phyloP scores from a whole-genome alignment of 352 stramenopile genomes.

The Phytophthora pseudosyringae region DNA sequence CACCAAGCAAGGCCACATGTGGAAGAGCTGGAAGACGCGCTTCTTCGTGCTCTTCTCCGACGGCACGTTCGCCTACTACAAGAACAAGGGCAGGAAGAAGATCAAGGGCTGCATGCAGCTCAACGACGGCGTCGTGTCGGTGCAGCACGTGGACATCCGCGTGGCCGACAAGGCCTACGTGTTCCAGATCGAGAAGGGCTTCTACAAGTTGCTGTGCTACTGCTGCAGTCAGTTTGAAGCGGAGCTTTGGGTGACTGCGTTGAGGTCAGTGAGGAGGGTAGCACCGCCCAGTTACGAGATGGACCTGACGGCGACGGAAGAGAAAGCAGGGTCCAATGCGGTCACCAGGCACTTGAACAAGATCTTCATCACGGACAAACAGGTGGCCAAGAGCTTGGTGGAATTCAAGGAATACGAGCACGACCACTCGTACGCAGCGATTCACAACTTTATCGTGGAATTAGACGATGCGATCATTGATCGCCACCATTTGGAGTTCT shows the following conservation, averaged over 20 bases:
- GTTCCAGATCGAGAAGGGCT: conserved; percentile 87
- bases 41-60: conserved; percentile 89
- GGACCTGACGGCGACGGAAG: conserved; percentile 63
- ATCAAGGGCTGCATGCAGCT: conserved; percentile 86
- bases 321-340: conserved; percentile 56
- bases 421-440: conserved; percentile 53
- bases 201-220: conserved; percentile 83
- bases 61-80: conserved; percentile 87
- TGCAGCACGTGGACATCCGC: conserved; percentile 82
- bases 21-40: conserved; percentile 88
- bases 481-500: conserved; percentile 64
- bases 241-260: conserved; percentile 79
- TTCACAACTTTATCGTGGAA: conserved; percentile 67
- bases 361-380: conserved; percentile 76
- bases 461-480: conserved; percentile 80
- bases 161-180: conserved; percentile 72
- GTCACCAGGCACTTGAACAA: conserved; percentile 79
- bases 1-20: conserved; percentile 85
- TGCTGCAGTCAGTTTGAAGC: conserved; percentile 81
- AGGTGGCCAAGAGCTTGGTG: conserved; percentile 55
- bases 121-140: conserved; percentile 83
- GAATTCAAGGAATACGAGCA: conserved; percentile 60
- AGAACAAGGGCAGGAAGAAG: conserved; percentile 72
- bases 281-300: conserved; percentile 66
- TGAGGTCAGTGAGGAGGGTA: conserved; percentile 56